Conservation (phyloP, 176 grass and related monocot genomes). For the Alloteropsis semialata region DNA sequence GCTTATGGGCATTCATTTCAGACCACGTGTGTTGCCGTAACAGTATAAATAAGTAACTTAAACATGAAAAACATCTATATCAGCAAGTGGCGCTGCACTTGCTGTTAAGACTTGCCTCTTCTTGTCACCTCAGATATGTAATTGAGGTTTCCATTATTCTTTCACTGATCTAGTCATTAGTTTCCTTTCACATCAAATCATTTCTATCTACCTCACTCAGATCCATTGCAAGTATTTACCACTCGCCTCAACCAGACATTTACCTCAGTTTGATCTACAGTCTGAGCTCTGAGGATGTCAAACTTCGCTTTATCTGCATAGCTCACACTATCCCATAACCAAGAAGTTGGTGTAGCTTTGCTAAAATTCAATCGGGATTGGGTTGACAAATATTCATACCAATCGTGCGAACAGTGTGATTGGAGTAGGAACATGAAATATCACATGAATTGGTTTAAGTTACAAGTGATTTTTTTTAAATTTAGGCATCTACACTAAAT, state of each 20-base stretch:
- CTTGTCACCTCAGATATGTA: not conserved
- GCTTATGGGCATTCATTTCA: not conserved
- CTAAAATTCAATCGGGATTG: not conserved
- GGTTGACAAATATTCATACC: not conserved
- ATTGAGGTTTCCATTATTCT: not conserved
- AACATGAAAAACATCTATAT: not conserved
- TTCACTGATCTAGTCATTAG: not conserved
- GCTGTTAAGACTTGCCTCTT: not conserved
- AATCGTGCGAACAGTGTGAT: not conserved
- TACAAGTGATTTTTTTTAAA: not conserved
- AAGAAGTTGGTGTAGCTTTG: not conserved
- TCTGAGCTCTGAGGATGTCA: too few species aligned
- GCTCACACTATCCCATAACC: not conserved
- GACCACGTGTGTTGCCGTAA: not conserved
- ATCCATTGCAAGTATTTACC: not conserved
- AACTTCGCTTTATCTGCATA: not conserved
- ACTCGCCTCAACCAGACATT: not conserved
- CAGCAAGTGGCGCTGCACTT: not conserved
- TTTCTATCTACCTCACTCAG: not conserved
- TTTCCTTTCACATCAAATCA: not conserved
- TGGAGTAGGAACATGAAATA: not conserved
- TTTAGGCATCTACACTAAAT: not conserved
- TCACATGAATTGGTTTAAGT: not conserved
- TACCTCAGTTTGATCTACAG: not conserved
- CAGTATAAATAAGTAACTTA: not conserved